phyloP scores from a whole-genome alignment of 208 protist species.

The Strigomonas oncopelti region DNA sequence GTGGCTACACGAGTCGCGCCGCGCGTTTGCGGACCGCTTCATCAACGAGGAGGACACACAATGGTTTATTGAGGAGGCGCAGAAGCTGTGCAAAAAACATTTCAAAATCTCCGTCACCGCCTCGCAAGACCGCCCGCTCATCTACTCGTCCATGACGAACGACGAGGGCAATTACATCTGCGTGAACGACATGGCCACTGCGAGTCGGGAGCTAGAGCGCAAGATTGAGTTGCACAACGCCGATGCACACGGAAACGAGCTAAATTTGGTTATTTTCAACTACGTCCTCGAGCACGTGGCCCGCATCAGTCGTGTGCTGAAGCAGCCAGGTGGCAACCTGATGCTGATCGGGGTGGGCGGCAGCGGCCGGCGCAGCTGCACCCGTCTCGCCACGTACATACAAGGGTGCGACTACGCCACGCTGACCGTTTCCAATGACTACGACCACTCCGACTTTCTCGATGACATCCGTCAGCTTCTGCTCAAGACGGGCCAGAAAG shows the following conservation, averaged over 20 bases:
- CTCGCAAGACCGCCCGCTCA: constrained; percentile 21
- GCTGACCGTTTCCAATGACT: constrained; percentile 93
- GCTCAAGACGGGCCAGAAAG: constrained; percentile 87
- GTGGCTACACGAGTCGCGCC: constrained; percentile 93
- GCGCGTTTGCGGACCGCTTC: constrained; percentile 95
- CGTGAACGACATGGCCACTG: constrained; percentile 65
- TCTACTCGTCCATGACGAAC: constrained; percentile 84
- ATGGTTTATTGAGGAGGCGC: constrained; percentile 87
- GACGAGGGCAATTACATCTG: constrained; percentile 88
- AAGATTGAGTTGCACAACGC: constrained; percentile 90
- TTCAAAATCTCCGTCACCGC: constrained; percentile 56
- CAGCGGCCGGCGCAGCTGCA: constrained; percentile 92
- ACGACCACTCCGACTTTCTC: constrained; percentile 92
- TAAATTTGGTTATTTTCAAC: constrained; percentile 95
- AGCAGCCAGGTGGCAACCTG: constrained; percentile 93
- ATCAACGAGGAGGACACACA: constrained; percentile 86
- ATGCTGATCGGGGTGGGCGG: constrained; percentile 97
- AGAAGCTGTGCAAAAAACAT: constrained; percentile 64
- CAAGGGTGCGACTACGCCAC: constrained; percentile 92
- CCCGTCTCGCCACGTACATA: constrained; percentile 91
- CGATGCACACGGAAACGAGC: constrained; percentile 56
- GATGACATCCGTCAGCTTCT: constrained; percentile 95
- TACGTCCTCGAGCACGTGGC: constrained; percentile 96
- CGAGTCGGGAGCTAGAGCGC: constrained; percentile 75
- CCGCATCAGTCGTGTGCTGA: constrained; percentile 93